Conservation (phyloP, 2,329 filamentous ascomycete species). For the Zymoseptoria crescenta region DNA sequence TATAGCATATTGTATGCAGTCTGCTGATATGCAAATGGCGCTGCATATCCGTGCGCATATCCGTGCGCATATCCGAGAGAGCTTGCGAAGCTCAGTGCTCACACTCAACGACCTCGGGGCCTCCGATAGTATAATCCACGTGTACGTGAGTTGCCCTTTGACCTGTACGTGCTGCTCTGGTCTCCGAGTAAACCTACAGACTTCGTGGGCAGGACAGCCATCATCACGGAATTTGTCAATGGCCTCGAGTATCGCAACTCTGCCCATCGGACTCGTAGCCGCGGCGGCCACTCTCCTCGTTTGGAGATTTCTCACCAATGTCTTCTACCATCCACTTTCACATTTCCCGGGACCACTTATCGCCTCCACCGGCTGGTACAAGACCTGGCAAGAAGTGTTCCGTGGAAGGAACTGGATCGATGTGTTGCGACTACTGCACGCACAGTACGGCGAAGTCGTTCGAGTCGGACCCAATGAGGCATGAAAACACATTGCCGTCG, state of each 20-base stretch:
- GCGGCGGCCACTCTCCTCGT: conserved; percentile 1
- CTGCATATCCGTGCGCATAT: too few relatives aligned
- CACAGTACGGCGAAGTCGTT: conserved; percentile 11
- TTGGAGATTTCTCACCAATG: conserved; percentile 7
- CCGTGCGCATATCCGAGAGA: too few relatives aligned
- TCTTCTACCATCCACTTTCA: conserved; percentile 6
- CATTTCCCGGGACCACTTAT: conserved; percentile 7
- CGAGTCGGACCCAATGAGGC: conserved; percentile 14
- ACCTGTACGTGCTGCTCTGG: too few relatives aligned
- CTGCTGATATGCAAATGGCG: too few relatives aligned
- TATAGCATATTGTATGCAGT: too few relatives aligned
- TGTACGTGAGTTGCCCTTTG: too few relatives aligned
- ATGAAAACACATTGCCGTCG: neutral
- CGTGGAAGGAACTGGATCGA: conserved; percentile 9
- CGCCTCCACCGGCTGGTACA: conserved; percentile 11
- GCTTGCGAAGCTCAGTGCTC: too few relatives aligned
- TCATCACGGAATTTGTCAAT: neutral
- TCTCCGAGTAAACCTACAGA: too few relatives aligned
- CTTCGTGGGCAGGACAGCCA: neutral
- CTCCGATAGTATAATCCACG: too few relatives aligned
- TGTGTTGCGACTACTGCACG: conserved; percentile 8
- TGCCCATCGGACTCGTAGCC: conserved; percentile 2
- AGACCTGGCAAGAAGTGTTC: conserved; percentile 8
- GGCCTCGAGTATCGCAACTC: neutral
- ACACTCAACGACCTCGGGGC: too few relatives aligned